Evolutionary conservation across 1,284 basidiomycete species (phyloP), one percentile per base, ranked within the genome.

Genomic region (Fomitiporia mediterranea): DNA sequence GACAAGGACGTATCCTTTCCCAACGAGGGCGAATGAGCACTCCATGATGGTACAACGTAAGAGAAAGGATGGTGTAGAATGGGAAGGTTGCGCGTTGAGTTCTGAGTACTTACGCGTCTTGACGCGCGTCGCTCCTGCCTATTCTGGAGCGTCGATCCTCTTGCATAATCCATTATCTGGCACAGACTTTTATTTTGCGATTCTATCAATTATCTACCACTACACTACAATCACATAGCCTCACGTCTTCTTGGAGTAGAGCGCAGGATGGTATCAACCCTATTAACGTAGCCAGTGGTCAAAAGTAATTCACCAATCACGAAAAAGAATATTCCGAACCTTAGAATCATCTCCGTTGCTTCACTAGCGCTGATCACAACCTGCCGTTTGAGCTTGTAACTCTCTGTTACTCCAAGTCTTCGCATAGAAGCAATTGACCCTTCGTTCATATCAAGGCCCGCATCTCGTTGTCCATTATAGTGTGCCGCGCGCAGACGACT

Each of bases 261-360:
- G 44, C 81, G 70, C 59, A 84, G 65, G 60, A 84, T 82, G 61
- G 79, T 74, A 61, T 77, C 74, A 15, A 77, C 76, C 52, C 74
- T 73, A 51, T 23, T 8, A 30, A 30, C 38, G 19, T 17, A 15
- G 13, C 30, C 17, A 50, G 19, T 11, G 50, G 4, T 40, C 11
- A 23, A 53, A 51, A 8, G 32, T 19, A 19, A 50, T 32, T 11
- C 28, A 30, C 39, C 35, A 37, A 27, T 46, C 42, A 58, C 43
- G 15, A 19, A 15, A 53, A 51, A 47, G 48, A 4, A 30, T 13
- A 39, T 15, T 42, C 79, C 91, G 35, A 72, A 94, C 84, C 96
- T 82, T 63, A 99, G 80, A 63, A 98, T 98, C 94, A 99, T 98
- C 77, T 99, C 97, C 1, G 94, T 90, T 7, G 96, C 97, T 71